phyloP scores from a whole-genome alignment of 2,329 filamentous ascomycete species.

The Sclerotinia sclerotiorum region DNA sequence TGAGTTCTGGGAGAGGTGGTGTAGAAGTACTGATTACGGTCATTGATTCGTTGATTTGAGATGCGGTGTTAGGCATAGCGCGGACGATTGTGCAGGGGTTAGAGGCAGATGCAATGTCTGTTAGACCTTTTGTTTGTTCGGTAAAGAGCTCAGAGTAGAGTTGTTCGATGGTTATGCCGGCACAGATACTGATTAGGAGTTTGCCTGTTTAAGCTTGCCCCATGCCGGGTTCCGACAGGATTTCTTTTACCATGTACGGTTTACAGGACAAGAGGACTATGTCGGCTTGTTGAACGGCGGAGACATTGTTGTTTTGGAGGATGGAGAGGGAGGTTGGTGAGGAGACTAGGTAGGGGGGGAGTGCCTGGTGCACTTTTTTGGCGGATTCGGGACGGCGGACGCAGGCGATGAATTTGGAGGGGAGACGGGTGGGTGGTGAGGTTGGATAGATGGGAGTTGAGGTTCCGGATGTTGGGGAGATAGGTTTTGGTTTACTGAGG shows the following conservation, averaged over 20 bases:
- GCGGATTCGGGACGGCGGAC: constrained; percentile 70
- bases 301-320: constrained; percentile 69
- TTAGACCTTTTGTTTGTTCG: background rate
- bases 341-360: constrained; percentile 56
- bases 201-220: constrained; percentile 73
- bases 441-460: constrained; percentile 47
- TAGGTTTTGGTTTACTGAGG: constrained; percentile 42
- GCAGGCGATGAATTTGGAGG: constrained; percentile 77
- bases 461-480: constrained; percentile 46
- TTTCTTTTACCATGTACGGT: constrained; percentile 68
- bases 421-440: constrained; percentile 56
- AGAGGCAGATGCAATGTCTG: constrained; percentile 43
- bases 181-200: constrained; percentile 77
- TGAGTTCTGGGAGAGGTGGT: constrained; percentile 55
- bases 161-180: constrained; percentile 70
- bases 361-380: constrained; percentile 64
- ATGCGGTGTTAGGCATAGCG: constrained; percentile 83
- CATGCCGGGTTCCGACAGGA: constrained; percentile 69
- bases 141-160: constrained; percentile 59
- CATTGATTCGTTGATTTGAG: constrained; percentile 77
- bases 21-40: constrained; percentile 69
- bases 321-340: constrained; percentile 56
- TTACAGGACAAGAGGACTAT: constrained; percentile 80
- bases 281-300: constrained; percentile 65
- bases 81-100: constrained; percentile 47